Evolutionary conservation across 1,284 basidiomycete genomes (phyloP).

Genomic region (Afroboletus lepidellus): DNA sequence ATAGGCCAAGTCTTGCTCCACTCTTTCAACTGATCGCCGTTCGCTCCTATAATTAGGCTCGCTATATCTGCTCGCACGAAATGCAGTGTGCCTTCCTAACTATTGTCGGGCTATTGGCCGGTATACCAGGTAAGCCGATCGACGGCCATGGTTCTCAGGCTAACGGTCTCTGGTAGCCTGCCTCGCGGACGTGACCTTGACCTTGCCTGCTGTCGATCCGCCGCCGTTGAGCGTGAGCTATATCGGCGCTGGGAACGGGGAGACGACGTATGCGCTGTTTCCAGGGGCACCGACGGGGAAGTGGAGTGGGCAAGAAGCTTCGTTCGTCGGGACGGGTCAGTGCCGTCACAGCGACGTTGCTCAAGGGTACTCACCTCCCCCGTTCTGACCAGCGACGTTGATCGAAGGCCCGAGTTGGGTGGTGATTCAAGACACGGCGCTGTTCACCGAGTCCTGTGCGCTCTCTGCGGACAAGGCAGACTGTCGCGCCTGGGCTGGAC

Average conservation of each 20-base stretch:
- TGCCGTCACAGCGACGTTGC: not conserved
- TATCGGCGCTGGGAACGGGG: slow-evolving; percentile 41
- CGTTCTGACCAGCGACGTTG: no score
- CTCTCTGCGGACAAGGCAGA: slow-evolving; percentile 1
- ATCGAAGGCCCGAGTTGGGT: no score
- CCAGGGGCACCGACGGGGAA: not conserved
- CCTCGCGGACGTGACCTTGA: slow-evolving; percentile 36
- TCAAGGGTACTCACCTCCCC: no score
- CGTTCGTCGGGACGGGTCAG: not conserved
- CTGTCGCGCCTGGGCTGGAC: not conserved
- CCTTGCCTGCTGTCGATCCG: slow-evolving; percentile 45
- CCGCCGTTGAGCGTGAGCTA: slow-evolving; percentile 42
- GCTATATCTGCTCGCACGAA: not conserved
- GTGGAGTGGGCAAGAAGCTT: not conserved
- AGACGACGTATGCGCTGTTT: slow-evolving; percentile 16
- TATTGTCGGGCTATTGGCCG: slow-evolving; percentile 7
- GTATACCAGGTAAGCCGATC: slow-evolving; percentile 2
- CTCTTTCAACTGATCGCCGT: not conserved
- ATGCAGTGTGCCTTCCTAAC: not conserved
- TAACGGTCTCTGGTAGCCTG: slow-evolving; percentile 4
- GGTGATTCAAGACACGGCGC: no score
- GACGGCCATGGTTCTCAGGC: no score
- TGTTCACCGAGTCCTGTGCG: slow-evolving; percentile 13
- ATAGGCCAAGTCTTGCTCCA: not conserved
- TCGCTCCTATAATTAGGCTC: not conserved